These are phyloP conservation scores for Fusarium palustre DNA, from an alignment of 2,329 filamentous ascomycete genomes.

Conservation along the genomic window DNA sequence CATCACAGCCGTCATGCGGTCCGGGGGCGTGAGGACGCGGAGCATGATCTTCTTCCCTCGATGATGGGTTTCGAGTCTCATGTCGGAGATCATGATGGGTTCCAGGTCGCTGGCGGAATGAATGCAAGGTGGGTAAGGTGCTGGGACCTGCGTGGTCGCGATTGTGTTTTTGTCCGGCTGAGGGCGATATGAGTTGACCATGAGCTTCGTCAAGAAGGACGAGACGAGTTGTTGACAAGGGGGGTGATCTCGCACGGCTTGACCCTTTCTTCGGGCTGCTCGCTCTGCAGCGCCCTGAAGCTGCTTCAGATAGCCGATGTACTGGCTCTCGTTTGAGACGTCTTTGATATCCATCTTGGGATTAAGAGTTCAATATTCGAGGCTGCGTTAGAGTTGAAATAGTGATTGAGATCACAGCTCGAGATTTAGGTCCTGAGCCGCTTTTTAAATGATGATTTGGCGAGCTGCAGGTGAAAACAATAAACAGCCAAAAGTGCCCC, in stretches of 20 bases:
- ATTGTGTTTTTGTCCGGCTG: neutral
- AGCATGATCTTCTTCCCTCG: conserved; percentile 36
- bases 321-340: neutral
- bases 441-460: neutral
- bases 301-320: neutral
- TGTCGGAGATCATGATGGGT: neutral
- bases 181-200: neutral
- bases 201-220: neutral
- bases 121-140: neutral
- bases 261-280: conserved; percentile 4
- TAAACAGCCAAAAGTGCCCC: neutral
- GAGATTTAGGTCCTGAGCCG: neutral
- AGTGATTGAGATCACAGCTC: neutral
- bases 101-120: neutral
- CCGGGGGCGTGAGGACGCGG: conserved; percentile 35
- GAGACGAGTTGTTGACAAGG: neutral
- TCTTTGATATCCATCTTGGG: conserved; percentile 12
- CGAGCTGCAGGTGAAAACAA: neutral
- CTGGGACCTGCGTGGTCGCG: conserved; percentile 6
- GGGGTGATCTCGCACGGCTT: neutral
- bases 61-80: conserved; percentile 35
- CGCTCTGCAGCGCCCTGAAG: neutral
- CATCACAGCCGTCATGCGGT: conserved; percentile 36
- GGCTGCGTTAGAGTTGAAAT: neutral
- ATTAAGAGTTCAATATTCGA: neutral